Evolutionary conservation across 495 filamentous ascomycete species (phyloP), one percentile per base, ranked within the genome.

Genomic region (Xylaria intraflava): DNA sequence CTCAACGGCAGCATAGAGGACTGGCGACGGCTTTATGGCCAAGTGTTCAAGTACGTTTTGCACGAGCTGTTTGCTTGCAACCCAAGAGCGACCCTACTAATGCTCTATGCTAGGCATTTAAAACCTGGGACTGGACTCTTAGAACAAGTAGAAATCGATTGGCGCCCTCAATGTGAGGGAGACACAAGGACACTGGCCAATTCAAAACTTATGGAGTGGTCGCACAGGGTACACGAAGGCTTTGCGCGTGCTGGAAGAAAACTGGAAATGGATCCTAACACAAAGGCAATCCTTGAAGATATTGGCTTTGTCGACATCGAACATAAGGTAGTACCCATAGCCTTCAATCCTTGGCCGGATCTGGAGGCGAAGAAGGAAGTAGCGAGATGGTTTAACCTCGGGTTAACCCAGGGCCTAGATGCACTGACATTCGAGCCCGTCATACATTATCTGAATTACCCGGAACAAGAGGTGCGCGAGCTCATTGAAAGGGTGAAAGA

Each of bases 111-210:
- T 42, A 83, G 84, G 36, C 90, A 96, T 59, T 78, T 96, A n/a
- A 85, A 80, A 55, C 89, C 91, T 9, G 83, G 86, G 4, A 71
- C 66, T 51, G 90, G 88, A 10, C 83, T 80, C 69, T 74, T 96
- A 42, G 92, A 97, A 68, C 90, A 96, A 49, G 82, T 95, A n/a
- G 92, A 97, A 64, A 87, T 97, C 29, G 90, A 97, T 65, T 82
- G 87, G 44, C 71, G 78, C 22, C 89, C 88, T n/a, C 85, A 83
- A 23, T 87, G 83, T 54, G 87, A 92, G 51, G 85, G 90, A 59
- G 77, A 80, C 22, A n/a, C 80, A 63, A 65, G 66, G 6, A 52
- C 83, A 62, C 68, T 80, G 36, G 53, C 62, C 50, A 71, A 75
- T 42, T 79, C 69, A 49, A 69, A 65, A 29, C 71, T 82, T 48